Conservation (phyloP, 345 rosid species). For the Clausena lansium region DNA sequence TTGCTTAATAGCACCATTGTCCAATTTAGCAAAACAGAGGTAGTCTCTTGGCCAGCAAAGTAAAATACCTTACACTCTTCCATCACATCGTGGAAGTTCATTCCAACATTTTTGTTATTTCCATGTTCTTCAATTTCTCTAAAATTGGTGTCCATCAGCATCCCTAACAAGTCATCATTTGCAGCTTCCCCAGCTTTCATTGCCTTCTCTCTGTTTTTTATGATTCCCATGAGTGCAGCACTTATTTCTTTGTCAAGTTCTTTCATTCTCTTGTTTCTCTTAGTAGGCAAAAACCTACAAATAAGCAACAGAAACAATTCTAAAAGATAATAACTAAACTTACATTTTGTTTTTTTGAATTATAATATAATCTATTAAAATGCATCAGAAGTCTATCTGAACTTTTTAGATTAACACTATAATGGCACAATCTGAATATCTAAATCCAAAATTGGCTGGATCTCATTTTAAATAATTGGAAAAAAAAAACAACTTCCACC, state of each 20-base stretch:
- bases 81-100: constrained; percentile 44
- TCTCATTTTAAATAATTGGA: too few relatives aligned
- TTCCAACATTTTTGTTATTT: constrained; percentile 16
- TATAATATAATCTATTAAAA: too few relatives aligned
- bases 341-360: too few relatives aligned
- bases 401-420: too few relatives aligned
- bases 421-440: too few relatives aligned
- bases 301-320: background rate
- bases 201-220: constrained; percentile 36
- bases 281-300: constrained; percentile 50
- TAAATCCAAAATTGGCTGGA: too few relatives aligned
- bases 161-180: constrained; percentile 35
- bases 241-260: constrained; percentile 26
- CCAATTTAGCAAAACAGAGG: constrained; percentile 53
- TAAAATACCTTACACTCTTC: constrained; percentile 69
- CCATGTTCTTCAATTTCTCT: constrained; percentile 29
- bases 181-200: constrained; percentile 24
- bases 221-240: constrained; percentile 31
- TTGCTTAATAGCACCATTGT: constrained; percentile 45
- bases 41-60: constrained; percentile 64
- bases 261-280: constrained; percentile 37
- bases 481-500: too few relatives aligned
- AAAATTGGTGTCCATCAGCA: constrained; percentile 46
- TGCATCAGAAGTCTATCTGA: too few relatives aligned
- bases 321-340: too few relatives aligned